These are phyloP conservation scores for Perkinsus olseni DNA, from an alignment of 169 alveolate species.

Conservation along the genomic window DNA sequence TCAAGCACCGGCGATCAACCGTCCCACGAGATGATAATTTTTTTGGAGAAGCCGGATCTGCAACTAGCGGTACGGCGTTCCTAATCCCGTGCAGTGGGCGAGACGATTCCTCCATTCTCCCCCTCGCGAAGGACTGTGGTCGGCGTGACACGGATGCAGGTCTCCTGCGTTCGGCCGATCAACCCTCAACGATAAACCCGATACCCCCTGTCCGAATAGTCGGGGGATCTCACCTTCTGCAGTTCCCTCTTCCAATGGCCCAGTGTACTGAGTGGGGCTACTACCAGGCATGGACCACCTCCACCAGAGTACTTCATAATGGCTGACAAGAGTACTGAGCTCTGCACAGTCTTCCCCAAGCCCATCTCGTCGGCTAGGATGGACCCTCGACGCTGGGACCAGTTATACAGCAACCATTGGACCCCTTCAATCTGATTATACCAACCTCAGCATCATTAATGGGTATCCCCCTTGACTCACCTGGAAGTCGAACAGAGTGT, in stretches of 20 bases:
- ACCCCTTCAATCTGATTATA: background rate
- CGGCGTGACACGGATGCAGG: no score
- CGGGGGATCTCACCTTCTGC: background rate
- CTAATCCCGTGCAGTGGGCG: no score
- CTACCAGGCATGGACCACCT: background rate
- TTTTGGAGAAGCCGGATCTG: no score
- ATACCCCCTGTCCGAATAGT: no score
- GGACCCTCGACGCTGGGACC: slow-evolving; percentile 4
- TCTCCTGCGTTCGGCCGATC: no score
- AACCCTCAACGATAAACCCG: no score
- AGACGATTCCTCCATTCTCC: no score
- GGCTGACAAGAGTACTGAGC: background rate
- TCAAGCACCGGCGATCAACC: no score
- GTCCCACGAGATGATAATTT: no score
- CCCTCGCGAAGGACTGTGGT: no score
- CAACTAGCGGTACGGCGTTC: no score
- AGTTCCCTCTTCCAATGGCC: slow-evolving; percentile 2
- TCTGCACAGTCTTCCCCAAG: slow-evolving; percentile 8
- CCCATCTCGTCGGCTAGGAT: slow-evolving; percentile 15
- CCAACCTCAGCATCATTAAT: background rate
- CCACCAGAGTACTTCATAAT: background rate
- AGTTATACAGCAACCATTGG: background rate
- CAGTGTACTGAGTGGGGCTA: background rate
- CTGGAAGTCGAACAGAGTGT: background rate
- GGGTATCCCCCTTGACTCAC: background rate